These are phyloP conservation scores for Flaveria trinervia DNA, from an alignment of 129 eudicot species.

Conservation along the genomic window DNA sequence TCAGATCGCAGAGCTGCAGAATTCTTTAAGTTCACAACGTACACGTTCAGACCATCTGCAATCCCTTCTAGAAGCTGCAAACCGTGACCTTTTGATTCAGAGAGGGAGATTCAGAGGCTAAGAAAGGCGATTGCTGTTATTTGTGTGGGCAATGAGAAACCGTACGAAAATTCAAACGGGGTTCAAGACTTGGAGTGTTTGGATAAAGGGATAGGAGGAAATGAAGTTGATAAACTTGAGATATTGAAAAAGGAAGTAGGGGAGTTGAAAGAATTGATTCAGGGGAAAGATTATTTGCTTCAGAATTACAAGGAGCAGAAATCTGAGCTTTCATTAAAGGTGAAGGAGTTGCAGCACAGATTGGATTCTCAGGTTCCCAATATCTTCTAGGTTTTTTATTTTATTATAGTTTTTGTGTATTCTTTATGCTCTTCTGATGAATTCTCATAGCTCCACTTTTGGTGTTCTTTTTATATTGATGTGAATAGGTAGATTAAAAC, in stretches of 20 bases:
- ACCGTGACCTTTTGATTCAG: slow-evolving; percentile 79
- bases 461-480: slow-evolving; percentile 18
- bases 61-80: slow-evolving; percentile 66
- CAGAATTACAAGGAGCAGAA: slow-evolving; percentile 84
- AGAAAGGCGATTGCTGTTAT: slow-evolving; percentile 88
- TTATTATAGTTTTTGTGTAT: slow-evolving; percentile 23
- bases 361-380: slow-evolving; percentile 77
- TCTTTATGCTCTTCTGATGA: slow-evolving; percentile 24
- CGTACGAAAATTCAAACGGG: slow-evolving; percentile 58
- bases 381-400: slow-evolving; percentile 54
- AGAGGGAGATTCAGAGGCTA: slow-evolving; percentile 84
- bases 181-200: slow-evolving; percentile 43
- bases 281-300: slow-evolving; percentile 73
- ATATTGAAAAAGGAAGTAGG: slow-evolving; percentile 60
- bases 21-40: slow-evolving; percentile 52
- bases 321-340: slow-evolving; percentile 64
- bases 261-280: slow-evolving; percentile 70
- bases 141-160: slow-evolving; percentile 59
- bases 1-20: slow-evolving; percentile 78
- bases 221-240: slow-evolving; percentile 54
- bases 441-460: slow-evolving; percentile 22
- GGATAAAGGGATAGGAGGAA: slow-evolving; percentile 50
- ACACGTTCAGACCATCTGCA: slow-evolving; percentile 76
- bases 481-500: slow-evolving; percentile 37
- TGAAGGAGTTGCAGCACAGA: slow-evolving; percentile 80